Base-by-base conservation (phyloP, 192 early-diverging fungal genomes). In the Coemansia sp. region DNA sequence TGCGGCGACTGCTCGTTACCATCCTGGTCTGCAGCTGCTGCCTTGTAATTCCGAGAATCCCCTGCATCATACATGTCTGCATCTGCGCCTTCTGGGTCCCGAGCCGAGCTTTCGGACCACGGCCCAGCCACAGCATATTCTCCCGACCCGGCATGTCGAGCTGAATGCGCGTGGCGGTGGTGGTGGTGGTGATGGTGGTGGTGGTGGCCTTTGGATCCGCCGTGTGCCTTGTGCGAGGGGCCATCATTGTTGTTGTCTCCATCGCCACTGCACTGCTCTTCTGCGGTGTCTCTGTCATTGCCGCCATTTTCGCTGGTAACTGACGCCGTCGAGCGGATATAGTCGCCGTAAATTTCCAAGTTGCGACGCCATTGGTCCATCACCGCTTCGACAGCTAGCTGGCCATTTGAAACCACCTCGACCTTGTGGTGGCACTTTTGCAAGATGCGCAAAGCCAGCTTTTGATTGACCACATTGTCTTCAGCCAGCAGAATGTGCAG, bases 401-500 rank as follows among this genome's bases (percentile, higher is more conserved):
- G 80, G 20, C 91, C 91, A 58, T 93, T 91, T 30, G 86, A 70
- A 4, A 89, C 91, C 40, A 91, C 87, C 45, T 80, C 79, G 36
- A 87, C 87, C 53, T 82, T 84, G 75, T 91, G 87, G 33, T 88
- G 84, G 73, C 83, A 86, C 65, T 87, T 86, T 64, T 86, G 83
- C 49, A 91, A 56, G 28, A 89, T 85, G 31, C 87, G 82, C 16
- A 86, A 75, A 0, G 89, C 89, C 26, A 94, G 68, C 70, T 88
- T 89, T 56, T 91, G 91, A 63, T 94, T 94, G 43, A 94, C 88
- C 44, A 87, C 73, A 49, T 94, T 92, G 57, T 92, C 92, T 67
- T 92, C 92, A 5, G 88, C 90, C 33, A 94, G 67, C 18, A 94
- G 67, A 59, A 94, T 89, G 26, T 87, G 76, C 57, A 91, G 56